Base-by-base conservation (phyloP, 495 filamentous ascomycete species). In the Penicillium dipodomyicola region DNA sequence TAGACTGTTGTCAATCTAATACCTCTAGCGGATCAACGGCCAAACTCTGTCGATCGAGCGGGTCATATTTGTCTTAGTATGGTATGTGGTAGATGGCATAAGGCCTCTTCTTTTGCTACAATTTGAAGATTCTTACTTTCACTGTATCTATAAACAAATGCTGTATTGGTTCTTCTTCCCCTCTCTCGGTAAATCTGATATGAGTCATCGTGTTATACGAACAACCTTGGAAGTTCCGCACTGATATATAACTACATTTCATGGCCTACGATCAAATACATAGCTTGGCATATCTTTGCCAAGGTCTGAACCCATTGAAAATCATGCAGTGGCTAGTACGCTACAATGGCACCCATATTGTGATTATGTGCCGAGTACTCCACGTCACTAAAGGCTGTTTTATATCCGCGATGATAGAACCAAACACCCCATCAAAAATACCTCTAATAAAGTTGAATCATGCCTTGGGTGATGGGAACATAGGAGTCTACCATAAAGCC, bases 361-460 rank as follows among this genome's bases (percentile, higher is more conserved):
- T 32, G 30, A 4, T 32, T 32, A 32, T 76, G 41, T 32, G 40
- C 33, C 23, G 50, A 58, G 56, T 52, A 51, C 14, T 54, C 27
- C 25, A 43, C 40, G 14, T 32, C 11, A 3, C 30, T 32, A 32
- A 32, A 32, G 30, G 30, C 11, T 12, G 10, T 32, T 32, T 30
- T 30, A 30, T 30, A 30, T 30, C 29, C 9, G 9, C 29, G 8
- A 32, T 12, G 11, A 33, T 33, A 33, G 14, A 4, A 33, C 5
- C 9, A 0, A 32, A 32, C 2, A 12, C 30, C 10, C 10, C 30
- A 33, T 33, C 30, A 33, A 11, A 30, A 2, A 33, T 14, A 2
- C 30, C 30, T 14, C 4, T 11, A 14, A 14, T 33, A 5, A 10
- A 33, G 30, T 33, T 25, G 5, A 30, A 30, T 10, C 9, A 9